Percentiles rank a stretch among this genome's conserved stretches.
These are phyloP conservation scores for Podospora anserina DNA, from an alignment of 495 filamentous ascomycete genomes.

Conservation along the genomic window DNA sequence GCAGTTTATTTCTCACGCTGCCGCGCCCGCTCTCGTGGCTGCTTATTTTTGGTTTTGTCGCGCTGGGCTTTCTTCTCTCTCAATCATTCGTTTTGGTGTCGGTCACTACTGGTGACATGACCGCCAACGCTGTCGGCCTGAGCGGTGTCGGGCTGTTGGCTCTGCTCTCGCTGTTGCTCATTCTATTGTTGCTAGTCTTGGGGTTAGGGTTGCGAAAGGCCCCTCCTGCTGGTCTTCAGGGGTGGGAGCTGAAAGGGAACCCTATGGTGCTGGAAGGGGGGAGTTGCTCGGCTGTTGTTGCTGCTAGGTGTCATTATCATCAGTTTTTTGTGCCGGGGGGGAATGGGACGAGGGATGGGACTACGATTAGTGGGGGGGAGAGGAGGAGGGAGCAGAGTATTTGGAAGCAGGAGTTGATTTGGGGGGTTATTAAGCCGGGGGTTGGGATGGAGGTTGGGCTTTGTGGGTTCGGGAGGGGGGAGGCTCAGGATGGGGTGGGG, in stretches of 20 bases:
- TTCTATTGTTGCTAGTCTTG: constrained; percentile 30
- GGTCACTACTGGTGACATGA: not conserved
- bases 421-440: constrained; percentile 43
- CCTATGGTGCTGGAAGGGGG: constrained; percentile 41
- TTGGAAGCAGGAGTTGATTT: constrained; percentile 32
- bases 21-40: constrained; percentile 40
- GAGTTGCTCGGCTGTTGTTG: constrained; percentile 42
- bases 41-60: constrained; percentile 35
- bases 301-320: constrained; percentile 38
- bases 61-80: constrained; percentile 37
- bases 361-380: not conserved
- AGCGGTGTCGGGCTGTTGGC: constrained; percentile 38
- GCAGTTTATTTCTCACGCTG: constrained; percentile 41
- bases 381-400: constrained; percentile 20
- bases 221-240: constrained; percentile 26
- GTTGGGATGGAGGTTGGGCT: constrained; percentile 33
- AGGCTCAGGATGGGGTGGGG: constrained; percentile 19
- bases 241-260: constrained; percentile 37
- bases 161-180: constrained; percentile 32
- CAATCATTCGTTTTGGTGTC: constrained; percentile 33
- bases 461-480: constrained; percentile 36
- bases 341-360: constrained; percentile 15
- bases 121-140: constrained; percentile 28
- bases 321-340: not conserved
- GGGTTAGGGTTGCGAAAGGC: constrained; percentile 35